phyloP scores from a whole-genome alignment of 352 stramenopile species.

The Pythium periplocum region DNA sequence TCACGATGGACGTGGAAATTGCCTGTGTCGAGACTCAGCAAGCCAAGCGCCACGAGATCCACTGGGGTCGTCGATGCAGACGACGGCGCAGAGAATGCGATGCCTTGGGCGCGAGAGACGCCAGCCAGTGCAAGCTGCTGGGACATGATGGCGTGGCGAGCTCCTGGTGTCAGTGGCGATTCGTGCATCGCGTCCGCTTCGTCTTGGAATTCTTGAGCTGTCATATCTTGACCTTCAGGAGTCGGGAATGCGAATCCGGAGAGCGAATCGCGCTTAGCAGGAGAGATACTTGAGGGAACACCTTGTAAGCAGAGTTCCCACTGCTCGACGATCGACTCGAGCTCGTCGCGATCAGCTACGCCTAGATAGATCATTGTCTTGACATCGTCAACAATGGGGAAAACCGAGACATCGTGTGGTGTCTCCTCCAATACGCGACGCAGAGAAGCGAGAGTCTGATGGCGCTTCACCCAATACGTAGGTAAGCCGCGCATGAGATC shows the following conservation, averaged over 20 bases:
- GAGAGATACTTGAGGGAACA: constrained; percentile 4
- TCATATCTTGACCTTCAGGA: no score
- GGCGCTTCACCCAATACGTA: constrained; percentile 36
- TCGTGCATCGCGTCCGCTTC: no score
- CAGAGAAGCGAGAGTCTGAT: constrained; percentile 49
- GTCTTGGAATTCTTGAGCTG: no score
- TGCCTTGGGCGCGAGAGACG: constrained; percentile 15
- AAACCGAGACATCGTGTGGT: constrained; percentile 33
- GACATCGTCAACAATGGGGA: constrained; percentile 64
- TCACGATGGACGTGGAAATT: constrained; percentile 69
- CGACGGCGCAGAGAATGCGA: constrained; percentile 28
- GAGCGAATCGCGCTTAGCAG: not conserved
- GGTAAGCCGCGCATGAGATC: constrained; percentile 63
- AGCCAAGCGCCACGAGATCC: constrained; percentile 53
- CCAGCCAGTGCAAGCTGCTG: constrained; percentile 21
- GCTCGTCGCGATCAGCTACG: constrained; percentile 49
- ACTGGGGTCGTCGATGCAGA: constrained; percentile 26
- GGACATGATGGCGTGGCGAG: constrained; percentile 18
- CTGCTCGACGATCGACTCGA: constrained; percentile 50
- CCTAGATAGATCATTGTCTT: constrained; percentile 62
- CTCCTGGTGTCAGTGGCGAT: constrained; percentile 16
- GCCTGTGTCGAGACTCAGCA: constrained; percentile 55
- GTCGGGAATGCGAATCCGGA: not conserved
- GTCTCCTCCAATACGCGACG: constrained; percentile 34
- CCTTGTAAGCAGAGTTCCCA: constrained; percentile 36